Evolutionary conservation across 2,329 filamentous ascomycete genomes (phyloP), one percentile per base, ranked within the genome.

Genomic region (Aspergillus novoparasiticus): DNA sequence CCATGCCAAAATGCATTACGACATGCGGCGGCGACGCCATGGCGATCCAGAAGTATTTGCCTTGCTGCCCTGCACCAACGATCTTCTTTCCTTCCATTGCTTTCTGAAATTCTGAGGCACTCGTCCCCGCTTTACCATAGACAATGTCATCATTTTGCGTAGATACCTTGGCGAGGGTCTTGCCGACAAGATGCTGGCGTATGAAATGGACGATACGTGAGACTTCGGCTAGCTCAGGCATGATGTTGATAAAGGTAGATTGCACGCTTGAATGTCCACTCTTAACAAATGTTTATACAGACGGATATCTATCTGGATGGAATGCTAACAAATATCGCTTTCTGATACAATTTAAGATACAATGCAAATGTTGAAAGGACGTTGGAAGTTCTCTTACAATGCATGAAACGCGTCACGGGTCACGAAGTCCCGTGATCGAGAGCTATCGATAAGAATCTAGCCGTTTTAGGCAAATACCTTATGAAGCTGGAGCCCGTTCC

Each of bases 1-100:
- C 81, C 84, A 86, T 86, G 48, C 93, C 93, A 70, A 96, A 89
- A 77, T 96, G 93, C 88, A 96, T 93, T 34, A 98, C 87, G 0
- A 91, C 87, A 78, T 98, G 95, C 1, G 94, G 94, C 12, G 92
- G 86, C 11, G 86, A 85, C 30, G 86, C 85, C 86, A 92, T 91
- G 43, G 92, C 89, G 26, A 98, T 83, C 84, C 95, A 99, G 77
- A 99, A 98, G 75, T 98, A 98, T 85, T 98, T 99, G 11, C 95
- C 95, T 76, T 97, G 95, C 64, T 91, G 93, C 4, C 91, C 91
- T 4, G 91, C 91, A 59, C 84, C 85, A 46, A 85, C 71, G 36
- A 90, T 87, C 73, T 88, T 92, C 72, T 91, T 94, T 5, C 92
- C 93, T 4, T 84, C 84, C 73, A 97, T 82, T 1, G 90, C 88